Evolutionary conservation across 208 protist genomes (phyloP).

Genomic region (Trypanosoma brucei): DNA sequence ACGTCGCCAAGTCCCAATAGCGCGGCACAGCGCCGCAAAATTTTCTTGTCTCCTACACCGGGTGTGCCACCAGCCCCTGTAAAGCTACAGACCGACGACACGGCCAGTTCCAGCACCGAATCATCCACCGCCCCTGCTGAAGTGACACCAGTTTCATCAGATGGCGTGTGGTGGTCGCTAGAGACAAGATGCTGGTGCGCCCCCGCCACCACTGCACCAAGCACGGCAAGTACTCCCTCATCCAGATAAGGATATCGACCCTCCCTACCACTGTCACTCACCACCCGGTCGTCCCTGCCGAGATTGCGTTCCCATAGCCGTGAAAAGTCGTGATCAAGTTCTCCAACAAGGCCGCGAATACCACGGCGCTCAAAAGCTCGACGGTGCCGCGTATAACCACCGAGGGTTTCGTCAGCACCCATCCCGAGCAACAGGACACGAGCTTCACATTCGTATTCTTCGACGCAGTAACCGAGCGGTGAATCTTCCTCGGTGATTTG

Average conservation of each 20-base stretch:
- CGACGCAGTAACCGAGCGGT: slow-evolving; percentile 33
- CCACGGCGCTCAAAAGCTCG: slow-evolving; percentile 69
- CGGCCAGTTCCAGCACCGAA: slow-evolving; percentile 33
- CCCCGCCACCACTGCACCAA: slow-evolving; percentile 62
- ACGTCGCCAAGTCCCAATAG: slow-evolving; percentile 79
- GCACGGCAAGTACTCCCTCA: slow-evolving; percentile 80
- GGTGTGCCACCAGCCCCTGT: slow-evolving; percentile 28
- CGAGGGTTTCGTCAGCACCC: slow-evolving; percentile 95
- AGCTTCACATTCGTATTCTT: slow-evolving; percentile 47
- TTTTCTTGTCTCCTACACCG: slow-evolving; percentile 91
- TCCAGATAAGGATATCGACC: slow-evolving; percentile 93
- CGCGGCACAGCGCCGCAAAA: slow-evolving; percentile 74
- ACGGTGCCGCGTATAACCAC: slow-evolving; percentile 93
- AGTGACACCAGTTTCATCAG: slow-evolving; percentile 15
- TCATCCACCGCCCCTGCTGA: slow-evolving; percentile 16
- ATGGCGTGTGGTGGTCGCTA: neutral
- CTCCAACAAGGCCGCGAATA: slow-evolving; percentile 47
- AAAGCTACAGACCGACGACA: slow-evolving; percentile 67
- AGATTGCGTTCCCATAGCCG: slow-evolving; percentile 94
- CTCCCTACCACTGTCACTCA: slow-evolving; percentile 90
- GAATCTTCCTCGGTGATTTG: neutral
- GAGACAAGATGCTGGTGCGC: slow-evolving; percentile 27
- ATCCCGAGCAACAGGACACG: slow-evolving; percentile 92
- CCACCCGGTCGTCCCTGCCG: slow-evolving; percentile 93
- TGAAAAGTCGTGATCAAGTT: slow-evolving; percentile 87